Base-by-base conservation (phyloP, 345 rosid genomes). In the Corchorus capsularis region DNA sequence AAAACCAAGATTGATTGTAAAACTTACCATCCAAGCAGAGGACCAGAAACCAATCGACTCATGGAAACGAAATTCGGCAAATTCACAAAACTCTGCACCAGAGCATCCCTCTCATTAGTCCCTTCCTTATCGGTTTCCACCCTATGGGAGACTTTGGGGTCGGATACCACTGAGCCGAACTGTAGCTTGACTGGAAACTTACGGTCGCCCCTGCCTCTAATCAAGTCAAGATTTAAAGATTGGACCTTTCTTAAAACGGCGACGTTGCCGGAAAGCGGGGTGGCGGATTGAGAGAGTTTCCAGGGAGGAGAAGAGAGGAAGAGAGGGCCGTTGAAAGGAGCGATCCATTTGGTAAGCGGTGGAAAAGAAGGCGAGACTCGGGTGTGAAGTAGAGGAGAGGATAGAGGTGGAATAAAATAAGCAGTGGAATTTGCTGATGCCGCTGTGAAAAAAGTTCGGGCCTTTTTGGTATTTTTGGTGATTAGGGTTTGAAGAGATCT, bases 261-360 rank as follows among this genome's bases (percentile, higher is more conserved):
- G 54, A 84, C 83, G 60, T 82, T 89, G 12, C 87, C 92, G 13
- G 86, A 88, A 68, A 93, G 85, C 15, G 97, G 99, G 13, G 92
- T 89, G 8, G 99, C 86, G 32, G 96, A 89, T 63, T 91, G 99
- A 32, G 80, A 88, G 62, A 95, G 94, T 83, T 92, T 95, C 98
- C 98, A 93, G 13, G 98, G 98, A 16, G 97, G 93, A 47, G 81
- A 83, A 47, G 91, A 85, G 27, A 93, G 90, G 75, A 90, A 91
- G 15, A 91, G 96, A 63, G 98, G 97, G 54, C 94, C 96, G 41
- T 75, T 90, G 41, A 89, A 81, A 11, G 92, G 95, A 49, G 83
- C 77, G n/a, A 89, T 82, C 96, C 94, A 95, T 86, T 82, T 90
- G 43, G 91, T 83, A 67, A 92, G 77, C 59, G 80, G 87, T 6